Base-by-base conservation (phyloP, 306 rosid genomes). In the Lupinus albus region DNA sequence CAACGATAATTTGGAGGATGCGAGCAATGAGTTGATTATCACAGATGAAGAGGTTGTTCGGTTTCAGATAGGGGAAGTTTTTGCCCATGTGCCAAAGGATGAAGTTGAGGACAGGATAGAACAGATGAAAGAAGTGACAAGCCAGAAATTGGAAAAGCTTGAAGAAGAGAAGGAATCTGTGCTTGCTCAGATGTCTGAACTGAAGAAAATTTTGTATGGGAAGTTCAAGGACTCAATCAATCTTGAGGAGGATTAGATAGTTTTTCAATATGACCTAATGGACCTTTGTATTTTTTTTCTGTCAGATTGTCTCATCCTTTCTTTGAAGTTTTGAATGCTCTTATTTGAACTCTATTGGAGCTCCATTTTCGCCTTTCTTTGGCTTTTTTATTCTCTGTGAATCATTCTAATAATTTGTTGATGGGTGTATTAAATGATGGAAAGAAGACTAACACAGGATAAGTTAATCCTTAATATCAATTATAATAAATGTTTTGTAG, bases 171-270 rank as follows among this genome's bases (percentile, higher is more conserved):
- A 84, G 83, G 79, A 73, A 14, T 81, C 88, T n/a, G 57, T 93
- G 41, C 67, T 90, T 39, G 85, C 87, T 56, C 94, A 93, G 84
- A 93, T 93, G 96, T 54, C 83, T 11, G 89, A 85, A 61, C 74
- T 90, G 83, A 90, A 93, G 91, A 79, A 78, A 79, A 79, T 90
- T 67, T 66, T 93, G 83, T 93, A 93, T 13, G 96, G 85, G 8
- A 93, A 93, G 81, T 89, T 93, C 88, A 85, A 88, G 56, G 98
- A 93, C 68, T 93, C 98, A 10, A 93, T 93, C 80, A 93, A 93
- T 86, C 96, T 93, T 47, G 97, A 93, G 81, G 98, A 93, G 83
- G 97, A 93, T 42, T 93, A 79, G 70, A 64, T 60, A 18, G 51
- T 63, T 11, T 14, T 68, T 25, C 4, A 0, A 0, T 25, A 55